Evolutionary conservation across 179 eudicot genomes (phyloP).

Genomic region (Kewa caespitosa): DNA sequence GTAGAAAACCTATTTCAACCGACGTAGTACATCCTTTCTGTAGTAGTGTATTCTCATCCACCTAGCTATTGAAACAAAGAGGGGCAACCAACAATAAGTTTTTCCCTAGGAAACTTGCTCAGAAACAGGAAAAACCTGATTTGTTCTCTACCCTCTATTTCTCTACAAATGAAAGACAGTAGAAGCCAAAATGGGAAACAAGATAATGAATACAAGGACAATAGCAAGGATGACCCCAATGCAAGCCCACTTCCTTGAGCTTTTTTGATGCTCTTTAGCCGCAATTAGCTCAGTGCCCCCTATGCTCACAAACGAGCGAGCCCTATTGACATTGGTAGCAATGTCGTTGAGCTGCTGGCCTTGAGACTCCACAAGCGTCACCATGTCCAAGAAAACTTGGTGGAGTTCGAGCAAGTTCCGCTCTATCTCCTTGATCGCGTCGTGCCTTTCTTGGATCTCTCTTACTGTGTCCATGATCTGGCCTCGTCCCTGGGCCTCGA

Average conservation of each 20-base stretch:
- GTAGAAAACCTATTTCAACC: too few relatives aligned
- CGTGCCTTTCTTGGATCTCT: conserved; percentile 80
- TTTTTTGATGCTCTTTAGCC: conserved; percentile 52
- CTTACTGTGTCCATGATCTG: conserved; percentile 68
- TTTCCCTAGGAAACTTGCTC: too few relatives aligned
- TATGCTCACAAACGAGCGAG: conserved; percentile 57
- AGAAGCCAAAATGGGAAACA: conserved; percentile 40
- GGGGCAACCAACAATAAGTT: too few relatives aligned
- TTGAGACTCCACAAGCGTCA: conserved; percentile 61
- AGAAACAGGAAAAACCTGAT: too few relatives aligned
- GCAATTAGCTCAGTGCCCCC: conserved; percentile 50
- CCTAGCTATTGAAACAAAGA: too few relatives aligned
- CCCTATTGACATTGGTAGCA: conserved; percentile 56
- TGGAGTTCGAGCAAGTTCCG: conserved; percentile 61
- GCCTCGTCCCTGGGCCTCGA: conserved; percentile 72
- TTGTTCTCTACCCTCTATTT: not conserved
- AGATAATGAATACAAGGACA: conserved; percentile 30
- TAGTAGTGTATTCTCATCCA: too few relatives aligned
- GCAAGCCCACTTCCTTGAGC: conserved; percentile 64
- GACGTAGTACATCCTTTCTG: too few relatives aligned
- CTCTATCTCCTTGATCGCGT: conserved; percentile 64
- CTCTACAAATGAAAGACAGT: conserved; percentile 21
- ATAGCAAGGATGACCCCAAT: conserved; percentile 36
- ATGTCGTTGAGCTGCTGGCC: conserved; percentile 62
- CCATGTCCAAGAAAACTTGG: conserved; percentile 76